Percentiles rank a stretch among this genome's conserved stretches.
Conservation (phyloP, 2,329 filamentous ascomycete genomes). For the Sarocladiaceae sp. region DNA sequence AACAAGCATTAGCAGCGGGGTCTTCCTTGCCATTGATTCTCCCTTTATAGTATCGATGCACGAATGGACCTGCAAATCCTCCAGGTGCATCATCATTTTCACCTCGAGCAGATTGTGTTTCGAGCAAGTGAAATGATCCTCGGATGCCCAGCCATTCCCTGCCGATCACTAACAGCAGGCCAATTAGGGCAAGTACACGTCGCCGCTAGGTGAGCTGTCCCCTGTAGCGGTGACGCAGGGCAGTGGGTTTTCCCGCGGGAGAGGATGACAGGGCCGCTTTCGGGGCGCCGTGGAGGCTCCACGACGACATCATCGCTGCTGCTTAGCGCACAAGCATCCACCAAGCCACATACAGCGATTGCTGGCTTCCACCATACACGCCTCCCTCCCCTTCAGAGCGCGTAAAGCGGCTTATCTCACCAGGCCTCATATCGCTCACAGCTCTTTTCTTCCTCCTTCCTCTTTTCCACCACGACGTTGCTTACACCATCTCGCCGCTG, state of each 20-base stretch:
- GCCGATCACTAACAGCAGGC: background rate
- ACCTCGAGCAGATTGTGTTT: too few relatives aligned
- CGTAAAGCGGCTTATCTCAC: slow-evolving; percentile 4
- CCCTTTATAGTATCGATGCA: too few relatives aligned
- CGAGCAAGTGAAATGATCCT: too few relatives aligned
- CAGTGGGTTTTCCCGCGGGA: background rate
- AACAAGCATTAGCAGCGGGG: too few relatives aligned
- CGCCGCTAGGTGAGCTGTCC: background rate
- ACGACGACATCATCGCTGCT: slow-evolving; percentile 8
- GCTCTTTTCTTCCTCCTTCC: background rate
- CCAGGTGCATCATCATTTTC: too few relatives aligned
- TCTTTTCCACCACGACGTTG: too few relatives aligned
- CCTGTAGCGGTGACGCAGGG: background rate
- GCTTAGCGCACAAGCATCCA: background rate
- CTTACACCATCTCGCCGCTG: too few relatives aligned
- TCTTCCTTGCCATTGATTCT: too few relatives aligned
- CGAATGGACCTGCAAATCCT: too few relatives aligned
- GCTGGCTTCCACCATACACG: background rate
- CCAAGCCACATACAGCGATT: background rate
- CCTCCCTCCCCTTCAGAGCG: background rate
- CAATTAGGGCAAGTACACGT: background rate
- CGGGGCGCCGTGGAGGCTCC: slow-evolving; percentile 3
- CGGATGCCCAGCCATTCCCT: too few relatives aligned
- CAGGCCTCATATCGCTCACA: background rate
- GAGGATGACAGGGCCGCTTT: background rate